Evolutionary conservation across 306 rosid species (phyloP).

Genomic region (Gillenia trifoliata): DNA sequence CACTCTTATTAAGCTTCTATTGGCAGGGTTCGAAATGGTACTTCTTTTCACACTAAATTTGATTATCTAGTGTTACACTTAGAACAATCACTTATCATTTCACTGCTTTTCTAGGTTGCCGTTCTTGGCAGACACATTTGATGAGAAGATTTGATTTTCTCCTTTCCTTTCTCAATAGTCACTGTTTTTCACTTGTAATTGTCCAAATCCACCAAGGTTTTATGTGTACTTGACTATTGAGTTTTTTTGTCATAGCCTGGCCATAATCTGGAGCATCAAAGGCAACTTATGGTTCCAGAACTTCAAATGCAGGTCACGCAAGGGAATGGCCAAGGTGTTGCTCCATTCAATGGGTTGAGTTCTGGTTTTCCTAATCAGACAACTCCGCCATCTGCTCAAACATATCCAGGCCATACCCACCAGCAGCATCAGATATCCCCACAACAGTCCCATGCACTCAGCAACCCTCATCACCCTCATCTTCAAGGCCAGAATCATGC

Average conservation of each 20-base stretch:
- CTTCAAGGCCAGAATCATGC: constrained; percentile 72
- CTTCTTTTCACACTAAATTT: background rate
- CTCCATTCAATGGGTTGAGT: constrained; percentile 73
- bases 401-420: constrained; percentile 73
- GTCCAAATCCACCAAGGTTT: background rate
- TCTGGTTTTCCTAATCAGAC: constrained; percentile 81
- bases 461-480: constrained; percentile 67
- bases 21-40: background rate
- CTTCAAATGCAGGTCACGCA: constrained; percentile 69
- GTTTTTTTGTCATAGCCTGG: constrained; percentile 56
- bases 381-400: constrained; percentile 57
- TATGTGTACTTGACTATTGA: constrained; percentile 1
- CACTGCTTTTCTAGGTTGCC: background rate
- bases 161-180: background rate
- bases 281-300: constrained; percentile 82
- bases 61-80: background rate
- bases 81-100: background rate
- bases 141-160: background rate
- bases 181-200: background rate
- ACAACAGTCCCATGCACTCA: constrained; percentile 66
- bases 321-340: constrained; percentile 67
- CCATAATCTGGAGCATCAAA: constrained; percentile 79
- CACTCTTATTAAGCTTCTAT: background rate
- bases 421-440: constrained; percentile 71
- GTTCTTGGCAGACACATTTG: background rate